Percentiles rank a stretch among this genome's conserved stretches.
These are phyloP conservation scores for Metschnikowia lachancei DNA, from an alignment of 805 yeast species.

Conservation along the genomic window DNA sequence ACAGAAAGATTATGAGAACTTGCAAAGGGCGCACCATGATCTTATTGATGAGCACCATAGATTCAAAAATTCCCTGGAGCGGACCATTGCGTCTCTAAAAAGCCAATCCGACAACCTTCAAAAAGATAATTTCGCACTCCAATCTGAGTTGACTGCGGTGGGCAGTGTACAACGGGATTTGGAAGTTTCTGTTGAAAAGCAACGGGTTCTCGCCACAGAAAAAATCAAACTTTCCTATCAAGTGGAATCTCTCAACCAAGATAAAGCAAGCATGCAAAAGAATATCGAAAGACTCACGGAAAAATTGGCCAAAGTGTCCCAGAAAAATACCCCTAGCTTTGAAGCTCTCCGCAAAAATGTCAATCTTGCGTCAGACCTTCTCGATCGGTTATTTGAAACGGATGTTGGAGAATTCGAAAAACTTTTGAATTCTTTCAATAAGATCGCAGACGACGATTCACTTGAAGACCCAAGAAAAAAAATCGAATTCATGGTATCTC, in stretches of 20 bases:
- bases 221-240: conserved; percentile 42
- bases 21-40: conserved; percentile 13
- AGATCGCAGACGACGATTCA: conserved; percentile 57
- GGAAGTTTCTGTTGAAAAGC: conserved; percentile 42
- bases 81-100: conserved; percentile 12
- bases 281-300: conserved; percentile 41
- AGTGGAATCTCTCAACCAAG: conserved; percentile 38
- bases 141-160: conserved; percentile 13
- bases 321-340: conserved; percentile 20
- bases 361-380: conserved; percentile 14
- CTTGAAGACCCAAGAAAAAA: conserved; percentile 57
- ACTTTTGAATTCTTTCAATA: conserved; percentile 49
- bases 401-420: conserved; percentile 49
- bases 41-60: conserved; percentile 12
- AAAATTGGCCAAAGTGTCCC: conserved; percentile 23
- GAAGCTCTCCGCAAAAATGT: conserved; percentile 10
- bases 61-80: conserved; percentile 9
- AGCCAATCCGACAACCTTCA: conserved; percentile 15
- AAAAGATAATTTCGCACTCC: conserved; percentile 10
- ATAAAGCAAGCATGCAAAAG: conserved; percentile 34
- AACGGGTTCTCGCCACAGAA: conserved; percentile 43
- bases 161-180: conserved; percentile 40
- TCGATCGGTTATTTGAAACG: conserved; percentile 38
- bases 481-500: conserved; percentile 40
- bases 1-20: conserved; percentile 17